Base-by-base conservation (phyloP, 169 alveolate species). In the Cryptosporidium canis region DNA sequence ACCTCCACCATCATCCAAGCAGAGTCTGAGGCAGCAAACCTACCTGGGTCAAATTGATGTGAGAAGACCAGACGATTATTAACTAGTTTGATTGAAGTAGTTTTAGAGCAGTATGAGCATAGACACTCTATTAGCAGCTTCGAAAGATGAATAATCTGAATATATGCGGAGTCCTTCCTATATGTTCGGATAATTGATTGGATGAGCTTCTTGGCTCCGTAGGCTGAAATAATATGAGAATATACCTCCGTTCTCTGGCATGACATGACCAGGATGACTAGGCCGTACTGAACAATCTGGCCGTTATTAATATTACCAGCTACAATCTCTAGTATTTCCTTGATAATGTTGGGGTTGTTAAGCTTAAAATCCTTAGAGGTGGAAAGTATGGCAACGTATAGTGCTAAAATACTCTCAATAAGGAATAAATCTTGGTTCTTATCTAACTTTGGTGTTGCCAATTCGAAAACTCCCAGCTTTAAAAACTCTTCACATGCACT, bases 161-260 rank as follows among this genome's bases (percentile, higher is more conserved):
- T 39, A 29, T 53, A 41, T 43, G 8, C 31, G 18, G 29, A 11
- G 29, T 61, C 48, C n/a, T 63, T 55, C 18, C 39, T 77, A 37
- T 77, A 61, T 41, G 21, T 35, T 37, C 27, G 24, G 39, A 39
- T 33, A 44, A 77, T 55, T n/a, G 64, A 44, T 11, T 63, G 51
- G 41, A 77, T 44, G 9, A 77, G 5, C 37, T n/a, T 58, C 35
- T 56, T 55, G 5, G 71, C 71, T 39, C 66, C 87, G 24, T 39
- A 35, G 35, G 87, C 87, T 2, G 87, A 21, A 29, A 77, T 58
- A 21, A 77, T 41, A 58, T 77, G 87, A 41, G 77, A 77, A 21
- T 77, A 77, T n/a, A 77, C 48, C 24, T 77, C 65, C n/a, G 87
- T 55, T 61, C 87, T 77, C 39, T 61, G 51, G 44, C 77, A 77